Base-by-base conservation (phyloP, 306 rosid genomes). In the Pterocarpus macrocarpus region DNA sequence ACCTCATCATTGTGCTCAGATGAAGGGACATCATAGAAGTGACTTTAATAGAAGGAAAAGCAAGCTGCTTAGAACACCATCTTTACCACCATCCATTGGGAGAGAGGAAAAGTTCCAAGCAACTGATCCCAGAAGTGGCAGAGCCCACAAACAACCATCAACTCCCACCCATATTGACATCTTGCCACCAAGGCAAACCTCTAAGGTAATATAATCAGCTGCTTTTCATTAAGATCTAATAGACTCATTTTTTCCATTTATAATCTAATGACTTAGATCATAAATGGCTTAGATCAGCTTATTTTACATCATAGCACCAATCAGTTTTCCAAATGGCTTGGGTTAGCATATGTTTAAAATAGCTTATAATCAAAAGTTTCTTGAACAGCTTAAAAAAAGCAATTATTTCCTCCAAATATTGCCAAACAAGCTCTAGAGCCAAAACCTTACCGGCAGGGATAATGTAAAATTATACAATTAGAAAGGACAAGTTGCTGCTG, bases 81-180 rank as follows among this genome's bases (percentile, higher is more conserved):
- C 83, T 65, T 81, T 84, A 39, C 91, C 89, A 73, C 85, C 90
- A 63, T 84, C 71, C 34, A 50, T 87, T 9, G 87, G 88, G 36
- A 88, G 85, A 80, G 86, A 85, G 33, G 89, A 82, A 76, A 87
- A 69, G 80, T 76, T 59, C 72, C 86, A 68, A 83, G 85, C 6
- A 38, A 38, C 0, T 77, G 84, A 82, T 80, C 39, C 59, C 16
- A 71, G 84, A 78, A 71, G 30, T 69, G 78, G 82, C 69, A 90
- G 83, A 83, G 87, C 86, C 13, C 50, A 50, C 32, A 88, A 75
- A 44, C 89, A 84, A 41, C 63, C 89, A 53, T 84, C 87, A 78
- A 67, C 75, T 0, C 86, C 85, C 53, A 62, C 76, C 17, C 56
- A 47, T 80, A 55, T 47, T 70, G 86, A 89, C 7, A 69, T 81